Base-by-base conservation (phyloP, 2,329 filamentous ascomycete species). In the Pseudogymnoascus sp. region DNA sequence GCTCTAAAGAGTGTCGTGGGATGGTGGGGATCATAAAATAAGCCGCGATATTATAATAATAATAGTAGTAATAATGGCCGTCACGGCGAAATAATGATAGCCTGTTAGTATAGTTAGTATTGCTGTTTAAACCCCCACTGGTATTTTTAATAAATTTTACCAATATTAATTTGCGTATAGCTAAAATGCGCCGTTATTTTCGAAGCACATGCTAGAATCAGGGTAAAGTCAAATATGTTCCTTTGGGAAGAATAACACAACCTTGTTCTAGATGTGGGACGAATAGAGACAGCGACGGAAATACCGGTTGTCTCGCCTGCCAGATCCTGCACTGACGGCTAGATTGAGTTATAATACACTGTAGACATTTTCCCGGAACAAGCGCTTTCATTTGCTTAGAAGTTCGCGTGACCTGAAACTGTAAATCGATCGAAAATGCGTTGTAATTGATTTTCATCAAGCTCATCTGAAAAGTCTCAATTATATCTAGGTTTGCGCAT, bases 301-400 rank as follows among this genome's bases (percentile, higher is more conserved):
- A 56, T 56, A 56, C 16, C 28, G 50, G 50, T 56, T 33, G 50
- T 56, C 50, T 56, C 50, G 50, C 50, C 50, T 56, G 50, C 28
- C 28, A 56, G 50, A 56, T 33, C 50, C 28, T 33, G 50, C 28
- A 56, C 11, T 56, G 25, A 56, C 25, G 28, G 50, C 10, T 10
- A 56, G 25, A 33, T 33, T 10, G 7, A 31, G 28, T 18, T 18
- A 56, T 33, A 21, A 21, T 21, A 21, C 21, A 21, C 21, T 33
- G 10, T 18, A 33, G 50, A 56, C 28, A 33, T 56, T 56, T 44
- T 56, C 6, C 50, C 50, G 10, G 50, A 2, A 56, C 50, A 56
- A 33, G n/a, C 5, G 10, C 10, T 18, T 28, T 33, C 50, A 56
- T 56, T 56, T 56, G 50, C 10, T 31, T 33, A 18, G 25, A 56